Percentiles rank a stretch among this genome's conserved stretches.
Evolutionary conservation across 2,329 filamentous ascomycete genomes (phyloP).

Genomic region (Aspergillus costaricaensis): DNA sequence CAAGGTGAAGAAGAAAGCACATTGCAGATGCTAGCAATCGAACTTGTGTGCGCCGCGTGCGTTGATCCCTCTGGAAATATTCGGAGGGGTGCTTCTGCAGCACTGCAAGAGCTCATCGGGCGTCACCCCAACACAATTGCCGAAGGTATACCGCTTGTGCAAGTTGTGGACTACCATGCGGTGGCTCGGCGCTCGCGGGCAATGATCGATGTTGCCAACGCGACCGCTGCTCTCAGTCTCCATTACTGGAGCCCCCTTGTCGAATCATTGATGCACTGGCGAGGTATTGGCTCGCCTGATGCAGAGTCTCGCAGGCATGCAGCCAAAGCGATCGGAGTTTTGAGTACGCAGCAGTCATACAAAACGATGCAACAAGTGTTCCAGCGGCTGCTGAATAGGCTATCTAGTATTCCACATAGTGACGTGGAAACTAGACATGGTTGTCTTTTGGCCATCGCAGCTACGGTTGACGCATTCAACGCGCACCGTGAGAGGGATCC

Average conservation of each 20-base stretch:
- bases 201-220: slow-evolving; percentile 72
- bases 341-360: slow-evolving; percentile 39
- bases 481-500: slow-evolving; percentile 17
- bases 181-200: slow-evolving; percentile 85
- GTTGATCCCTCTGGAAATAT: slow-evolving; percentile 93
- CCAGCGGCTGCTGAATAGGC: slow-evolving; percentile 34
- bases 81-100: slow-evolving; percentile 85
- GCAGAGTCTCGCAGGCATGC: slow-evolving; percentile 70
- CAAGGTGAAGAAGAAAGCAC: slow-evolving; percentile 46
- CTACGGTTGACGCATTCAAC: slow-evolving; percentile 40
- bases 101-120: slow-evolving; percentile 89
- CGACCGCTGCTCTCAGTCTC: slow-evolving; percentile 65
- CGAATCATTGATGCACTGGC: slow-evolving; percentile 75
- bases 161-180: slow-evolving; percentile 88
- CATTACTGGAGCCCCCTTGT: slow-evolving; percentile 70
- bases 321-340: slow-evolving; percentile 65
- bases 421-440: slow-evolving; percentile 49
- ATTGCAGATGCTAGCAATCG: slow-evolving; percentile 75
- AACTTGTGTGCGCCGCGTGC: slow-evolving; percentile 78
- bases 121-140: slow-evolving; percentile 83
- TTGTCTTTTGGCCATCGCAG: slow-evolving; percentile 44
- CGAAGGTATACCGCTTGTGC: slow-evolving; percentile 82
- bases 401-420: slow-evolving; percentile 41
- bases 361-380: slow-evolving; percentile 34
- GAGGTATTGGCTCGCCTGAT: slow-evolving; percentile 82